phyloP scores from a whole-genome alignment of 108 stramenopile genomes.

The Cyclotella baltica region DNA sequence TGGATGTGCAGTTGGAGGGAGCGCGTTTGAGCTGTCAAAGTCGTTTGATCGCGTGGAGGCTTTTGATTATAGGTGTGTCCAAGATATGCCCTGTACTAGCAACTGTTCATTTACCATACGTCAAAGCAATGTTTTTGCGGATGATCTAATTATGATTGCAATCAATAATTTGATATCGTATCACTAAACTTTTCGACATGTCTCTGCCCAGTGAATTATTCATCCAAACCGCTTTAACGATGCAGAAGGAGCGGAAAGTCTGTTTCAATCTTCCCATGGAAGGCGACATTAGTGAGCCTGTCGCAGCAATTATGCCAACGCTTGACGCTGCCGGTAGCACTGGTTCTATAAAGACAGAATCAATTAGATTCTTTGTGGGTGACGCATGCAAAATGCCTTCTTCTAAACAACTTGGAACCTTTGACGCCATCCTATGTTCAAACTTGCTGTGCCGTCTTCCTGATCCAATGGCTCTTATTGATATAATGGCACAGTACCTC shows the following conservation, averaged over 20 bases:
- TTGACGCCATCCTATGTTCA: constrained; percentile 89
- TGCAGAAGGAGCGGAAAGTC: constrained; percentile 57
- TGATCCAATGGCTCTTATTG: constrained; percentile 81
- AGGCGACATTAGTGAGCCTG: constrained; percentile 46
- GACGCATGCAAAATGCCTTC: constrained; percentile 76
- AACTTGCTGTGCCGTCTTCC: constrained; percentile 86
- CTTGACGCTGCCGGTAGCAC: constrained; percentile 17
- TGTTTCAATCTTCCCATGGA: constrained; percentile 81
- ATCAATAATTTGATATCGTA: too few species aligned
- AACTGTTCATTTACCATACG: too few species aligned
- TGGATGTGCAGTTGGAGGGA: constrained; percentile 93
- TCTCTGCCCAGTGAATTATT: constrained; percentile 73
- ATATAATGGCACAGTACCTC: constrained; percentile 63
- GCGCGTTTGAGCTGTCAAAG: constrained; percentile 85
- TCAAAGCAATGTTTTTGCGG: too few species aligned
- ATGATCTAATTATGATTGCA: too few species aligned
- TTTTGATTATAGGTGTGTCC: constrained; percentile 81
- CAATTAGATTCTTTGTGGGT: constrained; percentile 81
- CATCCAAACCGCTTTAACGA: constrained; percentile 78
- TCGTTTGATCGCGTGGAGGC: constrained; percentile 83
- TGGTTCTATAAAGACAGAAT: too few species aligned
- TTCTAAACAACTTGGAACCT: constrained; percentile 62
- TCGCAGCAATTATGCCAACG: background rate
- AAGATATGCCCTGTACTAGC: too few species aligned
- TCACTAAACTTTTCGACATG: too few species aligned